phyloP scores from a whole-genome alignment of 1,139 yeast genomes.

The Pneumocystis jirovecii region DNA sequence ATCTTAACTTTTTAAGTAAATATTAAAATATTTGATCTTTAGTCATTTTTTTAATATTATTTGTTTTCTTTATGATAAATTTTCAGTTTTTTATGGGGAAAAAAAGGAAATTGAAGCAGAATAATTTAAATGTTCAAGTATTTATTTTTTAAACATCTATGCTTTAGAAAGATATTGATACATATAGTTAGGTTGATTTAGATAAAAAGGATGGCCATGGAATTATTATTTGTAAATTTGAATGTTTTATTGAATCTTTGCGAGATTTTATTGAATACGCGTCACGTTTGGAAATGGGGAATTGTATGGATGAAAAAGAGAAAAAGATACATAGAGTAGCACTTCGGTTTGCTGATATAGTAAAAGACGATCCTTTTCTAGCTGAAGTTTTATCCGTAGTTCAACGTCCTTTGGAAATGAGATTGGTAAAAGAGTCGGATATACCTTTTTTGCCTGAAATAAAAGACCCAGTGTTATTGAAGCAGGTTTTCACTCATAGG shows the following conservation, averaged over 20 bases:
- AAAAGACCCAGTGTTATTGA: conserved; percentile 40
- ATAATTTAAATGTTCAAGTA: background rate
- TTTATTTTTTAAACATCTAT: background rate
- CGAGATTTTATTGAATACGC: background rate
- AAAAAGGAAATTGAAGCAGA: background rate
- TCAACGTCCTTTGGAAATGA: background rate
- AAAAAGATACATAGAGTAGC: background rate
- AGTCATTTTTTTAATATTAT: background rate
- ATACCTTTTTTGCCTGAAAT: conserved; percentile 65
- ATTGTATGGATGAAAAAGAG: background rate
- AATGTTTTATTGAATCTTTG: background rate
- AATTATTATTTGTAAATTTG: background rate
- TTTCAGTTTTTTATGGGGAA: background rate
- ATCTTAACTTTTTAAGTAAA: background rate
- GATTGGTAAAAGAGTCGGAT: conserved; percentile 7
- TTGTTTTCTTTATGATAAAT: background rate
- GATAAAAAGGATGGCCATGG: background rate
- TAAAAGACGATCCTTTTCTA: background rate
- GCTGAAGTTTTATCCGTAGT: conserved; percentile 19
- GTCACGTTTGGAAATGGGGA: background rate
- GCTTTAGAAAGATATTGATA: background rate
- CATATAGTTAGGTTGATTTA: background rate
- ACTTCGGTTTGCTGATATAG: background rate
- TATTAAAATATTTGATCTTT: background rate
- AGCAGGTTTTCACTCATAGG: conserved; percentile 69